A percentile compares a stretch with the other conserved stretches of the same genome.
Conservation (phyloP, 1,284 basidiomycete genomes). For the Austroboletus niveus region DNA sequence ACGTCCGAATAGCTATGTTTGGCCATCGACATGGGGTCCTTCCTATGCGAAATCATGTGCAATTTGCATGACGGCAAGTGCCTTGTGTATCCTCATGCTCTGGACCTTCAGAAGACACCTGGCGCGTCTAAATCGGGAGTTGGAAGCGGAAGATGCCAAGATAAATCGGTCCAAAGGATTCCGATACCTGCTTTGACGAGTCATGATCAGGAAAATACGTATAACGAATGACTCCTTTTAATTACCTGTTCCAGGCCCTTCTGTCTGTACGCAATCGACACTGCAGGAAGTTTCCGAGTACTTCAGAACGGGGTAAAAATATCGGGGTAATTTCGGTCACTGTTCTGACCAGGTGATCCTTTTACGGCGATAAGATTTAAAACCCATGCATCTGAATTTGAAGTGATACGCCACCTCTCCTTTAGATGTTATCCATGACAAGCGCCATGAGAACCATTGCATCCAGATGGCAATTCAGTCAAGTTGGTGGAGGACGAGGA, state of each 20-base stretch:
- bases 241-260: neutral
- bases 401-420: too few relatives aligned
- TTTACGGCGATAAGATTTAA: neutral
- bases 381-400: too few relatives aligned
- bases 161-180: conserved; percentile 43
- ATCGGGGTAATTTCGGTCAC: too few relatives aligned
- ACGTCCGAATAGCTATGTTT: conserved; percentile 39
- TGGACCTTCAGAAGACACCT: conserved; percentile 54
- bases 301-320: too few relatives aligned
- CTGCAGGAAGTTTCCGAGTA: too few relatives aligned
- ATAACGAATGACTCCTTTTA: neutral
- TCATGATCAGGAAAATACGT: neutral
- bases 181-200: conserved; percentile 42
- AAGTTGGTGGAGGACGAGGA: conserved; percentile 59
- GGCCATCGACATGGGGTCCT: conserved; percentile 40
- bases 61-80: conserved; percentile 52
- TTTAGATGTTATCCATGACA: neutral
- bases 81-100: conserved; percentile 51
- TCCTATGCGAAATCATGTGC: conserved; percentile 38
- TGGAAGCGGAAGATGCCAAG: conserved; percentile 43
- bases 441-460: conserved; percentile 28
- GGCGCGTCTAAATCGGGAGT: conserved; percentile 41
- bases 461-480: conserved; percentile 65
- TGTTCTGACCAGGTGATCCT: neutral
- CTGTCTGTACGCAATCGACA: too few relatives aligned